Base-by-base conservation (phyloP, 441 rosid species). In the Aleurites moluccanus region DNA sequence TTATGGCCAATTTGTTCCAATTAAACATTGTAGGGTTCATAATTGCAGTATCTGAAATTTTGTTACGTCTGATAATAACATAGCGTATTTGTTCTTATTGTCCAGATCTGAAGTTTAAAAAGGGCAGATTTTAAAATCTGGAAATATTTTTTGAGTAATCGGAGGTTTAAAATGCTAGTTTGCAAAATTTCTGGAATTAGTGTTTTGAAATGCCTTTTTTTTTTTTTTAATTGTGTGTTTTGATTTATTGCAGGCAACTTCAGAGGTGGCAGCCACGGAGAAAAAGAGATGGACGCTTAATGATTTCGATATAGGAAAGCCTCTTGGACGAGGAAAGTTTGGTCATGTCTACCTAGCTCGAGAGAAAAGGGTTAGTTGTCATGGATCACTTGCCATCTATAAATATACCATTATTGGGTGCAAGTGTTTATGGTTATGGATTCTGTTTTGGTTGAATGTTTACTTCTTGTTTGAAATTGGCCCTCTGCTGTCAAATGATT, bases 241-340 rank as follows among this genome's bases (percentile, higher is more conserved):
- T 23, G n/a, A 27, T 49, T 52, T n/a, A 10, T 27, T 15, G 62
- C 85, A 92, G 91, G 82, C 78, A 74, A 82, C 87, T 49, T 85
- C 91, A 42, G 93, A 86, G 79, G 89, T 74, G 78, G 84, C 86
- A 2, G 79, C 84, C 0, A 81, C 75, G 38, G 93, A 84, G 83
- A 87, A 89, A 67, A 84, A 74, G 79, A 90, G 98, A 83, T 95
- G 99, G 99, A 88, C 86, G 6, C 90, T 95, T 18, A 79, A 82
- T 68, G 98, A 93, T 81, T 95, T 93, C 20, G 96, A 95, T 68
- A 88, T 95, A 2, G 99, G 99, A 27, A 95, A 93, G 86, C 97
- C 99, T 72, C 95, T 95, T 49, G 99, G 99, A n/a, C 84, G 97
- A 57, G 99, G 99, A 40, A 95, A 95, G 71, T 95, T 95, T 53